Evolutionary conservation across 305 asterid genomes (phyloP), one percentile per base, ranked within the genome.

Genomic region (Solanum hybrid): DNA sequence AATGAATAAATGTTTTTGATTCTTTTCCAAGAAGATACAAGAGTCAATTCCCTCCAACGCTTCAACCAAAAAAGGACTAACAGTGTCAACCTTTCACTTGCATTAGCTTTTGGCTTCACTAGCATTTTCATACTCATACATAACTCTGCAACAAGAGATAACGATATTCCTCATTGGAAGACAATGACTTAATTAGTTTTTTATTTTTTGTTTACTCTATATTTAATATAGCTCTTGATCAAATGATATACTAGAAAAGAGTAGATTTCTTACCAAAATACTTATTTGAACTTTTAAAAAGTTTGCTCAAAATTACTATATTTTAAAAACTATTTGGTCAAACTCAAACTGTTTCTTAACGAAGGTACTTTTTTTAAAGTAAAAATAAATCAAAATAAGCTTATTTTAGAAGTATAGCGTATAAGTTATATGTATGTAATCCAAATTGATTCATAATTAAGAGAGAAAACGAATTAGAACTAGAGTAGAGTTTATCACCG

Each of bases 21-120:
- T 77, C 75, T 84, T 45, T 84, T 84, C 90, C 87, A 41, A 75
- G 84, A 73, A 83, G 10, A 83, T 83, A 83, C 70, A 83, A 27
- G 41, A 84, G 88, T 51, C 88, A 84, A 84, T 84, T 84, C 41
- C 7, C 1, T 29, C 88, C 88, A 84, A 84, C 31, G 22, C 76
- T 51, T 84, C 41, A 84, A 61, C 76, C 76, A 51, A 51, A 84
- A 51, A 10, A 31, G 39, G 76, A 84, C 41, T 17, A 84, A 84
- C 76, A 45, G 14, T 29, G 31, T 84, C 17, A 84, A 3, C 37
- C 15, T 45, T 79, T 89, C 10, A 6, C 17, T 89, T 45, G 76
- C 88, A 84, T 17, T 84, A 51, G 22, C 31, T 84, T 84, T 84
- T 84, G 88, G 76, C 17, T 51, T 84, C 38, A 84, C 37, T 51